Evolutionary conservation across 495 filamentous ascomycete species (phyloP), one percentile per base, ranked within the genome.

Genomic region (Neurospora hispaniola): DNA sequence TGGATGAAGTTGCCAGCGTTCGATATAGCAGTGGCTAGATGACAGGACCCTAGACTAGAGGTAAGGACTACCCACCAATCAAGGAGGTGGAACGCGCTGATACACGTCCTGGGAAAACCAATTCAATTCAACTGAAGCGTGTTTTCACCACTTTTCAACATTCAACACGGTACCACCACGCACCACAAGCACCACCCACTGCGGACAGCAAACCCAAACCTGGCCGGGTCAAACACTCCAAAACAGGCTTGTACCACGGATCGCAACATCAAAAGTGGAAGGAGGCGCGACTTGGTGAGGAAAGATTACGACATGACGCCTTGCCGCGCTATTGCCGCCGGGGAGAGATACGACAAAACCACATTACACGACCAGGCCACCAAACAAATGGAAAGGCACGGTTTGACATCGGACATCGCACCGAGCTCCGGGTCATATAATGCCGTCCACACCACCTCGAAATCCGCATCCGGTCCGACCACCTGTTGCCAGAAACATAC

Each of bases 51-150:
- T 31, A 31, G 27, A 31, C 27, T 31, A 31, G 27, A 31, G 27
- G 27, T 38, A 70, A 54, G 73, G 69, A 18, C 70, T 71, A 75
- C 35, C 74, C 73, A 76, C 79, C 79, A 81, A 81, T 81, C 75
- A 80, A n/a, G 40, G 69, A 41, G 20, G 12, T 39, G 71, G 73
- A 73, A 81, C 79, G 78, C 79, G 79, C 31, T 79, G 69, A 75
- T 78, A 78, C 76, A 81, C 78, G 74, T 74, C 76, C 75, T 75
- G 69, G 23, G 43, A 72, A 78, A 74, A 54, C 72, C 76, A 78
- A 79, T 80, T 78, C 77, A 78, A 54, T 18, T 71, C 76, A 78
- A 38, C 35, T 38, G 35, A 38, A 77, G 75, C 78, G 76, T 80
- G 79, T 80, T 27, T 62, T 27, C 54, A 31, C 27, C 54, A 62